A percentile compares a stretch with the other conserved stretches of the same genome.
Conservation (phyloP, 768 basidiomycete genomes). For the Rubroboletus pulcherrimus region DNA sequence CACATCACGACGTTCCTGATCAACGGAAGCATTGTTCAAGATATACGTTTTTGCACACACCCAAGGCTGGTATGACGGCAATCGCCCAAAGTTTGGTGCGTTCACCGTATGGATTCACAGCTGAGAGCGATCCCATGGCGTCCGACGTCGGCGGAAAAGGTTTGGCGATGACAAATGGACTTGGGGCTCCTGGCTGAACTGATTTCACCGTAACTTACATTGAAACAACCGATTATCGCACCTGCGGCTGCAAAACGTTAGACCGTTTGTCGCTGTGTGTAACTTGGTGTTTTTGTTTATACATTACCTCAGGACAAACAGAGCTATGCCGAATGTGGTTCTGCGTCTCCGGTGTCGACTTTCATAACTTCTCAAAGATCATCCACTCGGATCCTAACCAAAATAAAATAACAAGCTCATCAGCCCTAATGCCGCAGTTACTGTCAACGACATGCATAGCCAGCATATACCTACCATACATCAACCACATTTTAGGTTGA, state of each 20-base stretch:
- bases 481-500: background rate
- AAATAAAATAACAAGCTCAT: background rate
- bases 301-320: background rate
- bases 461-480: background rate
- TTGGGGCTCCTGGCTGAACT: background rate
- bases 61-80: background rate
- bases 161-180: background rate
- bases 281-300: background rate
- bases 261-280: background rate
- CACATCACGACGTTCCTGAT: background rate
- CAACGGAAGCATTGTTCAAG: background rate
- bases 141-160: background rate
- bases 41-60: background rate
- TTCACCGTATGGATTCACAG: background rate
- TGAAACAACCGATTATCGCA: background rate
- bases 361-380: background rate
- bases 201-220: background rate
- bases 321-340: background rate
- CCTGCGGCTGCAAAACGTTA: background rate
- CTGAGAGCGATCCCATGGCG: background rate
- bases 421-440: background rate
- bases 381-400: background rate
- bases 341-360: background rate
- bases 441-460: no score
- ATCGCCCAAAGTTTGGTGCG: background rate